Conservation (phyloP, 345 rosid species). For the Aquilaria sinensis region DNA sequence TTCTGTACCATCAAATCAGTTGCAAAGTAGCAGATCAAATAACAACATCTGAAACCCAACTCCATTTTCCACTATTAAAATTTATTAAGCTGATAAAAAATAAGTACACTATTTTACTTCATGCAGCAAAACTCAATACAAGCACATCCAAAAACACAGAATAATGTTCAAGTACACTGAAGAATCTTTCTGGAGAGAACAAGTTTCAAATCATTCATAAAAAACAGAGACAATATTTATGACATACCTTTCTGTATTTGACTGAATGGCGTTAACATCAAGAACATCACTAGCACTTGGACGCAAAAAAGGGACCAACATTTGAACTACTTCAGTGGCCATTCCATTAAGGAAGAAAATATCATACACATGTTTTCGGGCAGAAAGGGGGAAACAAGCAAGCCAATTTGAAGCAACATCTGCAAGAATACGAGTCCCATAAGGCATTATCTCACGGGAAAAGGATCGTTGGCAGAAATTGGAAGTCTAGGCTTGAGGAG, state of each 20-base stretch:
- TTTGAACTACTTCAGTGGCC: conserved; percentile 66
- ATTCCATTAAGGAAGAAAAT: conserved; percentile 69
- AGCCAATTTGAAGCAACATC: conserved; percentile 93
- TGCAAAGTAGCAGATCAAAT: conserved; percentile 2
- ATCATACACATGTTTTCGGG: conserved; percentile 66
- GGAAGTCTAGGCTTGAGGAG: not conserved
- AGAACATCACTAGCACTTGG: conserved; percentile 22
- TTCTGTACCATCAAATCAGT: conserved; percentile 1
- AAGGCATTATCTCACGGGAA: conserved; percentile 9
- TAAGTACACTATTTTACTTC: too few relatives aligned
- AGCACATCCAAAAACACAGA: too few relatives aligned
- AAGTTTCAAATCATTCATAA: not conserved
- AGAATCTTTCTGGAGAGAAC: not conserved
- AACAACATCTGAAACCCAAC: not conserved
- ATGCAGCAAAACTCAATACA: too few relatives aligned
- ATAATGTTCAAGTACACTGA: not conserved
- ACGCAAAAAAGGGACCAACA: conserved; percentile 62
- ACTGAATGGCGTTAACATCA: conserved; percentile 39
- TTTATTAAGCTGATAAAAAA: too few relatives aligned
- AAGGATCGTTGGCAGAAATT: not conserved
- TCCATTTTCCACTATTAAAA: too few relatives aligned
- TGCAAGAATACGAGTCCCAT: conserved; percentile 19
- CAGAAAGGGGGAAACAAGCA: conserved; percentile 77
- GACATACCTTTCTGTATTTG: conserved; percentile 68
- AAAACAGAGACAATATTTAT: conserved; percentile 2